Evolutionary conservation across 768 basidiomycete species (phyloP).

Genomic region (Nevesoporus exiguus): DNA sequence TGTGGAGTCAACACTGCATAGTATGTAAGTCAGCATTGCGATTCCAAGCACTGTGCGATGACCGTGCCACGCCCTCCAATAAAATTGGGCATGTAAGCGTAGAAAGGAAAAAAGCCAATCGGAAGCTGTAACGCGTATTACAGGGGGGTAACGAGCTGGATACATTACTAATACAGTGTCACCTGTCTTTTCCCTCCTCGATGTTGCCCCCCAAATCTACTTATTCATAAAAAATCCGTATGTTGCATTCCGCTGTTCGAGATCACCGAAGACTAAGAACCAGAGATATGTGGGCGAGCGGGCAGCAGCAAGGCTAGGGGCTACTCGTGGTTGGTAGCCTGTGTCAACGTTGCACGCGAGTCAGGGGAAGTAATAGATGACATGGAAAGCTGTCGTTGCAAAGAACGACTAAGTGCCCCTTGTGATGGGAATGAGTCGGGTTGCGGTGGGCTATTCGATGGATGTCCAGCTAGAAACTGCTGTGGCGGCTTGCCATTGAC

Average conservation of each 20-base stretch:
- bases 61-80: neutral
- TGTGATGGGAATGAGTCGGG: slow-evolving; percentile 3
- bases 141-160: slow-evolving; percentile 23
- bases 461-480: slow-evolving; percentile 28
- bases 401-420: slow-evolving; percentile 16
- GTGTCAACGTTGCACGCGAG: slow-evolving; percentile 22
- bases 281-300: neutral
- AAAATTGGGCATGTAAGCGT: no score
- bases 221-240: slow-evolving; percentile 10
- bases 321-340: slow-evolving; percentile 14
- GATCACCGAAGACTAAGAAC: neutral
- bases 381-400: slow-evolving; percentile 30
- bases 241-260: neutral
- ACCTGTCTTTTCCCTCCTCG: slow-evolving; percentile 7
- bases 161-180: slow-evolving; percentile 26
- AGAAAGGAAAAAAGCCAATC: neutral
- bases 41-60: neutral
- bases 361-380: slow-evolving; percentile 21
- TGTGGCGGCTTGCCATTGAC: slow-evolving; percentile 32
- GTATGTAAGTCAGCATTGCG: neutral
- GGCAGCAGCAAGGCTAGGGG: neutral
- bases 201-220: slow-evolving; percentile 1
- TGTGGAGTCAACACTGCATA: neutral
- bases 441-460: slow-evolving; percentile 4
- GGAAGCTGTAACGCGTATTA: slow-evolving; percentile 13